phyloP scores from a whole-genome alignment of 1,139 yeast species.

The Blastobotrys petasosporus region DNA sequence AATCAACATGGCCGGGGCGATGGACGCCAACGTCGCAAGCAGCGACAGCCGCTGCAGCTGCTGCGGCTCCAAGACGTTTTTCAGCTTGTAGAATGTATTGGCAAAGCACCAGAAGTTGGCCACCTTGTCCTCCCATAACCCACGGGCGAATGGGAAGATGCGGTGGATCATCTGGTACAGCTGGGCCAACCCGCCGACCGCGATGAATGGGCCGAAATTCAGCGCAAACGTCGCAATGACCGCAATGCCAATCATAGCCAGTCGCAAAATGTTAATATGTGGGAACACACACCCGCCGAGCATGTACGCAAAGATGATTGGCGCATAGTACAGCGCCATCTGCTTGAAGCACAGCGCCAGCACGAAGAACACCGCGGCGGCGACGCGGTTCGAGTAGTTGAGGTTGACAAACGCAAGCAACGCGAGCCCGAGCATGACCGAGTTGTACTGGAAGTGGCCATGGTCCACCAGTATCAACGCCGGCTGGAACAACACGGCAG shows the following conservation, averaged over 20 bases:
- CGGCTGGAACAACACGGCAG: slow-evolving; percentile 72
- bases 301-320: slow-evolving; percentile 75
- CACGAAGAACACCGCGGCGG: slow-evolving; percentile 78
- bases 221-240: slow-evolving; percentile 51
- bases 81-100: slow-evolving; percentile 70
- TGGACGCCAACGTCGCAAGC: slow-evolving; percentile 55
- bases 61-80: slow-evolving; percentile 45
- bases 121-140: slow-evolving; percentile 96
- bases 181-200: slow-evolving; percentile 31
- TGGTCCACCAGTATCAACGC: slow-evolving; percentile 81
- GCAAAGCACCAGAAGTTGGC: slow-evolving; percentile 96
- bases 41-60: slow-evolving; percentile 62
- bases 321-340: slow-evolving; percentile 92
- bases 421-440: slow-evolving; percentile 87
- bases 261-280: slow-evolving; percentile 38
- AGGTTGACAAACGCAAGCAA: slow-evolving; percentile 63
- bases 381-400: slow-evolving; percentile 50
- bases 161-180: slow-evolving; percentile 51
- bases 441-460: slow-evolving; percentile 94
- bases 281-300: slow-evolving; percentile 45
- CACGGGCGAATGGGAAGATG: slow-evolving; percentile 87
- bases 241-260: slow-evolving; percentile 56
- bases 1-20: slow-evolving; percentile 58
- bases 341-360: slow-evolving; percentile 81
- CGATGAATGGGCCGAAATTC: slow-evolving; percentile 57